Evolutionary conservation across 331 rosid species (phyloP).

Genomic region (Acacia pycnantha): DNA sequence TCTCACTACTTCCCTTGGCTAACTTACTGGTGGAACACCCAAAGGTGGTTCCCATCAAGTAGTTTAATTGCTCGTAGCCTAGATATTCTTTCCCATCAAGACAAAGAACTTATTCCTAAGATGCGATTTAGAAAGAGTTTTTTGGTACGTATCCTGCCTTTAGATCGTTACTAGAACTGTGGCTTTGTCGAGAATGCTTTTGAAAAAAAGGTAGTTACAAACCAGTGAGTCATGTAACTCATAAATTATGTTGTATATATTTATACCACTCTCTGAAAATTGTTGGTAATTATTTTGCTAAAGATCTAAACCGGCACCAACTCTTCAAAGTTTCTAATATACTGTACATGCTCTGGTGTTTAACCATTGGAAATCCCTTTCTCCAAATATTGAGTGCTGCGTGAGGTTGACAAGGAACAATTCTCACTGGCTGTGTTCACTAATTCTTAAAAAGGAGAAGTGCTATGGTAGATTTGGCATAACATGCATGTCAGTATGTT

Average conservation of each 20-base stretch:
- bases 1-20: conserved; percentile 84
- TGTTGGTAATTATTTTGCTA: neutral
- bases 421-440: neutral
- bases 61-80: conserved; percentile 31
- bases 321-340: conserved; percentile 1
- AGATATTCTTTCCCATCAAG: conserved; percentile 54
- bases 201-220: neutral
- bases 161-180: conserved; percentile 2
- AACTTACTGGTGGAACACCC: conserved; percentile 93
- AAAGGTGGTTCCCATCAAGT: conserved; percentile 66
- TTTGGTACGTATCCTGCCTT: conserved; percentile 31
- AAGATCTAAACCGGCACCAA: conserved; percentile 6
- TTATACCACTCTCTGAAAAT: neutral
- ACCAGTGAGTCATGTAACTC: neutral
- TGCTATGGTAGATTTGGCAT: neutral
- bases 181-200: neutral
- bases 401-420: neutral
- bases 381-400: neutral
- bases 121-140: neutral
- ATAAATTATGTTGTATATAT: conserved; percentile 5
- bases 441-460: neutral
- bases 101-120: conserved; percentile 48
- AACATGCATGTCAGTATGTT: neutral
- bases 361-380: neutral
- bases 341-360: neutral